Base-by-base conservation (phyloP, 2,329 filamentous ascomycete species). In the Aureobasidium sp. region DNA sequence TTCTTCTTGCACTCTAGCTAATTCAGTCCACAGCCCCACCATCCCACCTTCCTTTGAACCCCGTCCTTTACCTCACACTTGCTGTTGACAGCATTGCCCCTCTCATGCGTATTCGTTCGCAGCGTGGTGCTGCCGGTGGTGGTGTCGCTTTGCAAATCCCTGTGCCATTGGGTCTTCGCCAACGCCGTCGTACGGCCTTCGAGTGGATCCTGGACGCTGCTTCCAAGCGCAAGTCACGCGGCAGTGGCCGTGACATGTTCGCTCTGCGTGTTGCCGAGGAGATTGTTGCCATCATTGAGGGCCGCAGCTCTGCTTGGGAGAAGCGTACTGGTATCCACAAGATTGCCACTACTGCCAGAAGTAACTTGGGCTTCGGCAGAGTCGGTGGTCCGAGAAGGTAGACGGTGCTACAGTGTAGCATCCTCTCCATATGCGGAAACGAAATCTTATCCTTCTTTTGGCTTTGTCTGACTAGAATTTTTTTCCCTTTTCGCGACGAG, bases 81-180 rank as follows among this genome's bases (percentile, higher is more conserved):
- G 91, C 92, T 36, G 87, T 99, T 70, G 94, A 99, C 80, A 95
- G 90, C 10, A 88, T 99, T 27, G 90, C 92, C 1, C 94, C 94
- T 10, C 82, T 99, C 17, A 80, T 99, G 70, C 87, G 88, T 67
- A 87, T 99, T 71, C 84, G 86, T 61, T 83, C 83, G 64, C 83
- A 91, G 69, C 85, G 85, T 70, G 91, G 91, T 67, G 84, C 89
- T 39, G 90, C 88, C 0, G 93, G 93, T 76, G 94, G 94, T 79
- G 94, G 94, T 75, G 83, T 85, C 39, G 84, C 66, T 29, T 52
- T 67, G 13, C 65, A 67, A 48, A 66, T 67, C 58, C 65, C 65
- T n/a, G 65, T 66, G 13, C 63, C 64, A 9, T 55, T 67, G 42
- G 61, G 61, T 46, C 53, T 66, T 23, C 66, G 66, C 39, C 66